Evolutionary conservation across 1,139 yeast genomes (phyloP).

Genomic region (Suhomyces ambrosiae): DNA sequence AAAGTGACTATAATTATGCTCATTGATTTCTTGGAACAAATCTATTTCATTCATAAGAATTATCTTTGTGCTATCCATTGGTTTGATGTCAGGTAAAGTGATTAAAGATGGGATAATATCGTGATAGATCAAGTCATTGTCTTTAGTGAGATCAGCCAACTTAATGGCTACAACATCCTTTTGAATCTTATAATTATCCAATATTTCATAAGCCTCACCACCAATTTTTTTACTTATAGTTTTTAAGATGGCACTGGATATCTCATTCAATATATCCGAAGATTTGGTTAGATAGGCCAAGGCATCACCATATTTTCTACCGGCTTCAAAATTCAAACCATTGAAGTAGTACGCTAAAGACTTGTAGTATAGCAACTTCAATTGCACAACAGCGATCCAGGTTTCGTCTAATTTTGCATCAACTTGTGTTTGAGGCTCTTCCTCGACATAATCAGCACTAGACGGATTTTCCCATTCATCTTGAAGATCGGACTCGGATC

Average conservation of each 20-base stretch:
- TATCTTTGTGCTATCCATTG: conserved; percentile 76
- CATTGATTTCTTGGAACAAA: conserved; percentile 45
- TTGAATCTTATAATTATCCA: conserved; percentile 48
- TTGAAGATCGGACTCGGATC: conserved; percentile 14
- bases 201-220: conserved; percentile 37
- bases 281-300: conserved; percentile 68
- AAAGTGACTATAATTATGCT: conserved; percentile 57
- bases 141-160: conserved; percentile 60
- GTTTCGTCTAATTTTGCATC: conserved; percentile 47
- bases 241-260: conserved; percentile 29
- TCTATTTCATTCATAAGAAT: conserved; percentile 49
- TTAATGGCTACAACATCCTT: conserved; percentile 49
- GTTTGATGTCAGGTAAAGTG: conserved; percentile 60
- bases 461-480: conserved; percentile 12
- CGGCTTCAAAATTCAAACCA: conserved; percentile 50
- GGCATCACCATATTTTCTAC: conserved; percentile 71
- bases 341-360: conserved; percentile 53
- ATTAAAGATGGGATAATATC: conserved; percentile 66
- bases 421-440: conserved; percentile 45
- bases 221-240: conserved; percentile 24
- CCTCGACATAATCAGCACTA: conserved; percentile 24
- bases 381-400: conserved; percentile 49
- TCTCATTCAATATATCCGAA: conserved; percentile 33
- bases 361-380: conserved; percentile 50
- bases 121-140: conserved; percentile 88